Evolutionary conservation across 2,329 filamentous ascomycete genomes (phyloP).

Genomic region (Cladosporium austrohemisphaericum): DNA sequence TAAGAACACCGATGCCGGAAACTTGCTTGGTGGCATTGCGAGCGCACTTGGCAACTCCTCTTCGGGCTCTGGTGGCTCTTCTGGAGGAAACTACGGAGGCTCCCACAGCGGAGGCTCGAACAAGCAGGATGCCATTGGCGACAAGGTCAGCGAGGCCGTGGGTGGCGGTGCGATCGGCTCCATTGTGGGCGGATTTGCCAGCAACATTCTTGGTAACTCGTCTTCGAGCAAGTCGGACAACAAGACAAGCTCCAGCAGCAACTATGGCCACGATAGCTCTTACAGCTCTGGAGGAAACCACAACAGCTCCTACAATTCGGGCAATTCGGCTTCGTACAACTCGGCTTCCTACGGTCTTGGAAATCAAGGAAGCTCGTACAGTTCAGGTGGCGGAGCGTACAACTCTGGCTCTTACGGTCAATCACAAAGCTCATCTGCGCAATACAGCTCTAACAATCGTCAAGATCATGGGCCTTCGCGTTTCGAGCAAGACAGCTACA

Average conservation of each 20-base stretch:
- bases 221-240: constrained; percentile 38
- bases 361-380: no score
- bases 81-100: constrained; percentile 41
- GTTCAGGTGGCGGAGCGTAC: no score
- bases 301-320: constrained; percentile 44
- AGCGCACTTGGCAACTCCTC: constrained; percentile 1
- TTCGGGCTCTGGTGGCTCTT: constrained; percentile 7
- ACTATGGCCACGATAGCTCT: constrained; percentile 57
- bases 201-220: constrained; percentile 56
- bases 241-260: constrained; percentile 37
- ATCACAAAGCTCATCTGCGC: constrained; percentile 57
- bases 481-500: no score
- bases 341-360: no score
- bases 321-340: neutral
- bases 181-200: constrained; percentile 65
- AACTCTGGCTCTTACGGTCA: no score
- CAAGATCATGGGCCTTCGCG: no score
- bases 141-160: constrained; percentile 56
- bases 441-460: constrained; percentile 55
- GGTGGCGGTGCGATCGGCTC: constrained; percentile 65
- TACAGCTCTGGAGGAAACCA: constrained; percentile 60
- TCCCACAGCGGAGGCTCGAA: constrained; percentile 24
- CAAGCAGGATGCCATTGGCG: constrained; percentile 39
- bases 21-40: constrained; percentile 9
- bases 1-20: neutral